Base-by-base conservation (phyloP, 257 asterid genomes). In the Nicotiana undulata region DNA sequence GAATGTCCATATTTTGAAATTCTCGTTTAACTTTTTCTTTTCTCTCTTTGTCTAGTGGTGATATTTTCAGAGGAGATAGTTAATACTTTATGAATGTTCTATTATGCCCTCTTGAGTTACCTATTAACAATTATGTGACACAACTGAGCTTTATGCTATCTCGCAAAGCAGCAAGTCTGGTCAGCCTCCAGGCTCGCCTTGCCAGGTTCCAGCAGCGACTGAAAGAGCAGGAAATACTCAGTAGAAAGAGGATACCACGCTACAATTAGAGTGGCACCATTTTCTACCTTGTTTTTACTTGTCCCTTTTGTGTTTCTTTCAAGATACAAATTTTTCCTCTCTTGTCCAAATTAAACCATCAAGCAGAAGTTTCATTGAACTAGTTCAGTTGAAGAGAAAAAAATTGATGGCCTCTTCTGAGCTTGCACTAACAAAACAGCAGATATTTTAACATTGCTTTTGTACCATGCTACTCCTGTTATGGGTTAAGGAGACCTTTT, bases 131-230 rank as follows among this genome's bases (percentile, higher is more conserved):
- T 85, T 96, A 96, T 31, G 95, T 92, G 84, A 85, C 97, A 7
- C 98, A 94, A 70, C 86, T 96, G 88, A 90, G 94, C 84, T 92
- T 94, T 49, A 92, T 96, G 75, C 97, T 94, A 80, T 92, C 99
- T 1, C 94, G 97, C 80, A 96, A 96, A 89, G 98, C 98, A 24
- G 93, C 98, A 83, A 92, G 93, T 86, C 89, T 92, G 63, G 98
- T 96, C 78, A 88, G 99, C 86, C 97, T 96, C 58, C 99, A 94
- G 85, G 98, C 99, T 46, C 98, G 97, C n/a, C 97, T 94, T 13
- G 95, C 97, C 56, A 86, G 99, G 88, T 96, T 96, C 89, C 99
- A 92, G 89, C 99, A 96, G 84, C 96, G 95, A 61, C 86, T 94
- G 84, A 92, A 90, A 86, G 98, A 96, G 88, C 99, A 96, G 86